Base-by-base conservation (phyloP, 2,329 filamentous ascomycete genomes). In the Pestalotiopsis sp. region DNA sequence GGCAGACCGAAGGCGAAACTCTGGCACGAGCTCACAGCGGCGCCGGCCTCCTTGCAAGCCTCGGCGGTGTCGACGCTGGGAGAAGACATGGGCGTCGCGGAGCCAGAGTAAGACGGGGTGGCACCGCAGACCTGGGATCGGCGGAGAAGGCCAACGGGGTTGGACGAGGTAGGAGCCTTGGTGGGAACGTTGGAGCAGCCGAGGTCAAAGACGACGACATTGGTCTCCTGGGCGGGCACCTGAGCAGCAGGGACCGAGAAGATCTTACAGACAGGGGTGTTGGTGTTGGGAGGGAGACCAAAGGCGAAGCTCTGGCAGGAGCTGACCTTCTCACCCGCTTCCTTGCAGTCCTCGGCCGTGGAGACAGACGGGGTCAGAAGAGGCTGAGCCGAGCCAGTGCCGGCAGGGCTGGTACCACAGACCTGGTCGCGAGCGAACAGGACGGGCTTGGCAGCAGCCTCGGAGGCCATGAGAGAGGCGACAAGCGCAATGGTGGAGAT, bases 261-360 rank as follows among this genome's bases (percentile, higher is more conserved):
- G 55, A 70, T 58, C 66, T 59, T 68, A 67, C 69, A 70, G 27
- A 23, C 23, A 52, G 69, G 69, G 23, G 45, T 23, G 58, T 39
- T 45, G 64, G 49, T 41, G 27, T 36, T 61, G 59, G 67, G 25
- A 9, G 67, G 58, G 27, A 69, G 59, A 64, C 69, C 67, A 60
- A 67, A 69, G n/a, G 55, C 67, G 64, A 65, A 68, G 49, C 59
- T 58, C 68, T 70, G 39, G 68, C 68, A 70, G 17, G 57, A 60
- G 11, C 20, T 36, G 64, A 61, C 59, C 12, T 49, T 31, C 38
- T 45, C 41, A 64, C 69, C 68, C 2, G 45, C 58, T 36, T 64
- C 25, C 63, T 65, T 59, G 64, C 69, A 70, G 38, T 57, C 62
- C 25, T 63, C 55, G 9, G 67, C 69, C 9, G 67, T 66, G 49